Conservation (phyloP, 2,329 filamentous ascomycete genomes). For the Penicillium sp. region DNA sequence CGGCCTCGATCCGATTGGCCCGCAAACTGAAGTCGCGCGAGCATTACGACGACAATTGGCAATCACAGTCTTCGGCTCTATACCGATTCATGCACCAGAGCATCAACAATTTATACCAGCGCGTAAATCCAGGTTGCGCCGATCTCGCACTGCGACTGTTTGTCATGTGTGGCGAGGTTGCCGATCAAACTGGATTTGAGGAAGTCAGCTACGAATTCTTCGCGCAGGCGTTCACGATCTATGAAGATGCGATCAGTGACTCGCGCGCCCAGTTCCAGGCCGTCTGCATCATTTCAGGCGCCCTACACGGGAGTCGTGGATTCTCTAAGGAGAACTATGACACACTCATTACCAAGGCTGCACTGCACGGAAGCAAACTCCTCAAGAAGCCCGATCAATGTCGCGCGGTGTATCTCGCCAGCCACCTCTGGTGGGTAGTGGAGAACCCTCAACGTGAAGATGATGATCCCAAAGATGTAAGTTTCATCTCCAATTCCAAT, state of each 20-base stretch:
- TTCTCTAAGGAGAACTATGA: constrained; percentile 98
- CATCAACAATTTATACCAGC: constrained; percentile 81
- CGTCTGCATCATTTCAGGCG: constrained; percentile 88
- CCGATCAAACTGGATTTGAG: constrained; percentile 86
- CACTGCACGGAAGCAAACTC: constrained; percentile 92
- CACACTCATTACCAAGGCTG: constrained; percentile 95
- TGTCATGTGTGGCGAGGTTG: constrained; percentile 86
- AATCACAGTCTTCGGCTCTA: constrained; percentile 71
- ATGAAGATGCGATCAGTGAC: constrained; percentile 94
- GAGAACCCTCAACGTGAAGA: constrained; percentile 75
- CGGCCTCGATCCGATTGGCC: constrained; percentile 83
- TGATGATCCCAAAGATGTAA: constrained; percentile 75
- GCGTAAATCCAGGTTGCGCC: constrained; percentile 77
- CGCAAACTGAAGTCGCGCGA: constrained; percentile 86
- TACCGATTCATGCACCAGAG: constrained; percentile 95
- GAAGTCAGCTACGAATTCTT: constrained; percentile 98
- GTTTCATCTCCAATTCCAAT: constrained; percentile 37
- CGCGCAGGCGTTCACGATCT: constrained; percentile 95
- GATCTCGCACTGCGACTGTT: constrained; percentile 89
- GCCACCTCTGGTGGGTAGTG: constrained; percentile 96
- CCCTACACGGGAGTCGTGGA: constrained; percentile 81
- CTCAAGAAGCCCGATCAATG: constrained; percentile 98
- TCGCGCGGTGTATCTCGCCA: constrained; percentile 91
- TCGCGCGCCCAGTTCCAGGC: constrained; percentile 97
- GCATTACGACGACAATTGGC: constrained; percentile 77